Evolutionary conservation across 2,329 filamentous ascomycete genomes (phyloP).

Genomic region (Trichophyton simii): DNA sequence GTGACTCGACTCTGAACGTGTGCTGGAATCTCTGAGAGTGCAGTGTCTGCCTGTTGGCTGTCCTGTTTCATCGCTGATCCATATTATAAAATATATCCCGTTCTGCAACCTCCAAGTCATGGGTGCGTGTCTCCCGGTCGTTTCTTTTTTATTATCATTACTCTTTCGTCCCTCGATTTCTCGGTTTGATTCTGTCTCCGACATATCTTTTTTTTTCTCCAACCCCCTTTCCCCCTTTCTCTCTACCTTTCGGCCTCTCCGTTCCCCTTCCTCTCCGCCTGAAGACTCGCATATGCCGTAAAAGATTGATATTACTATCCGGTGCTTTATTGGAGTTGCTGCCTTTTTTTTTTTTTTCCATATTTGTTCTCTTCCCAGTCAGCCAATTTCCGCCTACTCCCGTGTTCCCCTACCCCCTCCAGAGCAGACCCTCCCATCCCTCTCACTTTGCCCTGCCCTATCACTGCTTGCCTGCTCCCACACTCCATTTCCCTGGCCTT

Average conservation of each 20-base stretch:
- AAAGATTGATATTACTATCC: neutral
- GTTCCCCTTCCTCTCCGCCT: neutral
- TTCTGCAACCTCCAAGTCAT: conserved; percentile 12
- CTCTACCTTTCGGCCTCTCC: neutral
- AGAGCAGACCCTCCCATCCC: neutral
- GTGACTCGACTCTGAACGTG: conserved; percentile 4
- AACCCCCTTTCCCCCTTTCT: neutral
- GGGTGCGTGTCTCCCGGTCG: conserved; percentile 13
- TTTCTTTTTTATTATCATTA: conserved; percentile 6
- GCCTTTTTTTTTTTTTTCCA: neutral
- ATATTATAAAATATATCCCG: conserved; percentile 4
- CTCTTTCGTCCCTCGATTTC: conserved; percentile 2
- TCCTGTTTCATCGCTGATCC: conserved; percentile 12
- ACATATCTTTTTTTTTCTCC: neutral
- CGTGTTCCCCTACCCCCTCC: neutral
- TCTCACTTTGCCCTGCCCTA: neutral
- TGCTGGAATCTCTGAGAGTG: neutral
- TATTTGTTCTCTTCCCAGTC: conserved; percentile 3
- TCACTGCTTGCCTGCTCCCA: neutral
- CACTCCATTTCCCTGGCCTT: neutral
- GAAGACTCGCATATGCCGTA: neutral
- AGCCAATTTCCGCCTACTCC: conserved; percentile 1
- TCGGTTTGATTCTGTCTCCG: neutral
- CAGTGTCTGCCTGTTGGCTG: conserved; percentile 5
- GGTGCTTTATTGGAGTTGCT: neutral